phyloP scores from a whole-genome alignment of 257 asterid genomes.

The Handroanthus guayacan region DNA sequence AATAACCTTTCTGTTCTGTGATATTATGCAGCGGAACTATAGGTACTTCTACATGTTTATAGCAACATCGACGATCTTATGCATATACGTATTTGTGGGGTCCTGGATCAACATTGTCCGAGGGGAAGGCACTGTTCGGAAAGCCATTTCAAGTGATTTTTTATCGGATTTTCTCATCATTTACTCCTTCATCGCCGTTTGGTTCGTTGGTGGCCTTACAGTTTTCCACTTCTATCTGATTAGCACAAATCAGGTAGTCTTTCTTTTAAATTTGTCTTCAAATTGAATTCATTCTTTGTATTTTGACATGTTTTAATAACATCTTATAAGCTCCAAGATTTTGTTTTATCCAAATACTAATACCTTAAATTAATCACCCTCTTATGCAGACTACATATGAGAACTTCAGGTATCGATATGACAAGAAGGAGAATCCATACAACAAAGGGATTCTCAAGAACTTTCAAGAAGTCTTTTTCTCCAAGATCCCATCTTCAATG shows the following conservation, averaged over 20 bases:
- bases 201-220: slow-evolving; percentile 87
- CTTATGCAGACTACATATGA: slow-evolving; percentile 80
- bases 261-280: slow-evolving; percentile 1
- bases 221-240: slow-evolving; percentile 77
- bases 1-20: not conserved
- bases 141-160: slow-evolving; percentile 58
- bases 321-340: too few relatives aligned
- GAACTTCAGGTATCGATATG: slow-evolving; percentile 77
- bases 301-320: too few relatives aligned
- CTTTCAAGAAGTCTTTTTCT: slow-evolving; percentile 64
- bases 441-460: slow-evolving; percentile 67
- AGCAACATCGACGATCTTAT: slow-evolving; percentile 71
- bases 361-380: not conserved
- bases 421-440: slow-evolving; percentile 78
- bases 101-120: slow-evolving; percentile 62
- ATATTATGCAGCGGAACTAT: slow-evolving; percentile 73
- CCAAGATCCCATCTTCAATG: slow-evolving; percentile 68
- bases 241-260: slow-evolving; percentile 62
- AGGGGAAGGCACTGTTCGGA: slow-evolving; percentile 42
- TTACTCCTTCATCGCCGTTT: slow-evolving; percentile 71
- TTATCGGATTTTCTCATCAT: slow-evolving; percentile 63
- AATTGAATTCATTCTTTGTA: too few relatives aligned
- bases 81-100: slow-evolving; percentile 58
- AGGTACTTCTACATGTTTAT: slow-evolving; percentile 81
- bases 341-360: too few relatives aligned